Evolutionary conservation across 1,284 basidiomycete genomes (phyloP), one percentile per base, ranked within the genome.

Genomic region (Ustilago curta): DNA sequence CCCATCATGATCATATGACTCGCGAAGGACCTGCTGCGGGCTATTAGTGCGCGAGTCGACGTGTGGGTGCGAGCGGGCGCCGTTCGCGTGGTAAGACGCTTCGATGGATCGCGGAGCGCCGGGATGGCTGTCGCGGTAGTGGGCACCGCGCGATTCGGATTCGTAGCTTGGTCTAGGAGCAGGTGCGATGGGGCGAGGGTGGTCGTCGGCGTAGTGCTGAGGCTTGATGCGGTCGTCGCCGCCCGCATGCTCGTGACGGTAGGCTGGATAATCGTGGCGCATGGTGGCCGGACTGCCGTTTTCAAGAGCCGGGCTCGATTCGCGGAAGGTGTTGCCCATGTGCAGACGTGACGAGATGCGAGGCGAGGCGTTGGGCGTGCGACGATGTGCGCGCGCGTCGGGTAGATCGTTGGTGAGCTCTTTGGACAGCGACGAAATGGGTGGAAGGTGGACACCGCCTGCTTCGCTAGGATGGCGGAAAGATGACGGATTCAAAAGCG

Each of bases 311-410:
- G 72, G 72, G 61, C 72, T 75, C 49, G 63, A 55, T 23, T 63
- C 72, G 23, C 56, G 57, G 52, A 70, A 70, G 52, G 72, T 70
- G 59, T 70, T 70, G 63, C 72, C 72, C 72, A 75, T 75, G 44
- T 63, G 59, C 51, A 59, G 60, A 43, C 62, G 64, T 42, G 61
- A 35, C 4, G 62, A 25, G n/a, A 51, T 42, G 40, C 66, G 61
- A 35, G 71, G 71, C 54, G 71, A 74, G 27, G 71, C 57, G 54
- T 56, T 69, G 39, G 71, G 66, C 16, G 66, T 69, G 49, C 54
- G 57, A 39, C 65, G 70, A 47, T 65, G 54, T n/a, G 65, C 56
- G n/a, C 60, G 23, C 8, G 58, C 47, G 58, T 73, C 70, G 4
- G 52, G 32, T 42, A 61, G 70, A 14, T 69, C 70, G 19, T 61